A percentile compares a stretch with the other conserved stretches of the same genome.
Conservation (phyloP, 768 basidiomycete species). For the Tulasnella sp. region DNA sequence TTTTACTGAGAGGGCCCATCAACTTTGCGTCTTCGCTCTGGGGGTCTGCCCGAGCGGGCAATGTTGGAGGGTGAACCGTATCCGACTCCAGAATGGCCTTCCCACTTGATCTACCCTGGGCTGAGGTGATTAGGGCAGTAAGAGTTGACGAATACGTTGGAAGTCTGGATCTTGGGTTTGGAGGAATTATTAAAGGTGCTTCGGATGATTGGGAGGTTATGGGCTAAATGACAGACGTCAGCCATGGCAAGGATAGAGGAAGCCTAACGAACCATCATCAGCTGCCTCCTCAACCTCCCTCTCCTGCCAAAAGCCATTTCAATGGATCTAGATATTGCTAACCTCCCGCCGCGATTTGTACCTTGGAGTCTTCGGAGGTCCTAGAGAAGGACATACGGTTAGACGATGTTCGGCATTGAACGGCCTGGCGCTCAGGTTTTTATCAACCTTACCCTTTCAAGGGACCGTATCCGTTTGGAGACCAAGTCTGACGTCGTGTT, state of each 20-base stretch:
- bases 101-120: constrained; percentile 49
- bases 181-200: constrained; percentile 56
- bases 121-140: constrained; percentile 61
- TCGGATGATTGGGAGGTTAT: constrained; percentile 54
- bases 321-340: constrained; percentile 62
- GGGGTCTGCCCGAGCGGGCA: constrained; percentile 63
- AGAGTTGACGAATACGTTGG: constrained; percentile 69
- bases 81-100: constrained; percentile 51
- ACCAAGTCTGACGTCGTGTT: background rate
- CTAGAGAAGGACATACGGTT: constrained; percentile 45
- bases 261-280: constrained; percentile 58
- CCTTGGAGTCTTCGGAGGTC: constrained; percentile 55
- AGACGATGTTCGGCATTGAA: background rate
- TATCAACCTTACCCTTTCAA: background rate
- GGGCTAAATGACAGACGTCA: constrained; percentile 50
- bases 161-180: constrained; percentile 57
- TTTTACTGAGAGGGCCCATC: constrained; percentile 69
- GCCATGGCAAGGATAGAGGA: background rate
- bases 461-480: background rate
- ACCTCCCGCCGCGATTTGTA: constrained; percentile 56
- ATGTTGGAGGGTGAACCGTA: constrained; percentile 55
- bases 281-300: constrained; percentile 69
- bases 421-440: too few relatives aligned
- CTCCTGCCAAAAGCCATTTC: constrained; percentile 76
- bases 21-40: constrained; percentile 60